Evolutionary conservation across 2,329 filamentous ascomycete species (phyloP).

Genomic region (Aaosphaeria arxii): DNA sequence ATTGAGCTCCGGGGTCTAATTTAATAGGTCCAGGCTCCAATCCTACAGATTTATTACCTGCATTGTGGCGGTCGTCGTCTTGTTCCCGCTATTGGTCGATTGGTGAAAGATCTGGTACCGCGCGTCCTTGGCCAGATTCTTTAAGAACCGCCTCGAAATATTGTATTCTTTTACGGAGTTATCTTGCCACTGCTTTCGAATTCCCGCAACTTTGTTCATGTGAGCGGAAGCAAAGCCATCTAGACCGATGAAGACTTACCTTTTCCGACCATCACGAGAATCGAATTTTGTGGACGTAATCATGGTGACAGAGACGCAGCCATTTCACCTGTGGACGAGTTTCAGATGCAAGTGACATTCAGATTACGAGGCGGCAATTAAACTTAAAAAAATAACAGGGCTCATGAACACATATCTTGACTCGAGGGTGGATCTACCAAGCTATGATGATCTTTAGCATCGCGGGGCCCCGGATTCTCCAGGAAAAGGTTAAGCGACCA

Average conservation of each 20-base stretch:
- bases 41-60: not conserved
- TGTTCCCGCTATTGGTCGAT: not conserved
- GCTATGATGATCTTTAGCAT: not conserved
- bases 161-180: conserved; percentile 9
- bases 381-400: not conserved
- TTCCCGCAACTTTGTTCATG: conserved; percentile 4
- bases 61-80: not conserved
- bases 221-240: not conserved
- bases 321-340: conserved; percentile 6
- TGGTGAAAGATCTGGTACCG: not conserved
- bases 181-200: conserved; percentile 10
- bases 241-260: conserved; percentile 32
- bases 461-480: conserved; percentile 5
- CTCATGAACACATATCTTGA: conserved; percentile 1
- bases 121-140: conserved; percentile 6
- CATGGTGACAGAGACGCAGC: conserved; percentile 50
- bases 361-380: conserved; percentile 2
- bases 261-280: conserved; percentile 51
- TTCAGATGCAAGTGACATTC: conserved; percentile 1
- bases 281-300: conserved; percentile 49
- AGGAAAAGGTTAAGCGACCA: conserved; percentile 8
- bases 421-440: conserved; percentile 2
- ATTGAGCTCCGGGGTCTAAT: conserved; percentile 8
- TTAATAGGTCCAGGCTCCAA: conserved; percentile 2
- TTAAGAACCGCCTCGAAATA: conserved; percentile 7